Evolutionary conservation across 2,329 filamentous ascomycete genomes (phyloP).

Genomic region (Trichoderma sp.): DNA sequence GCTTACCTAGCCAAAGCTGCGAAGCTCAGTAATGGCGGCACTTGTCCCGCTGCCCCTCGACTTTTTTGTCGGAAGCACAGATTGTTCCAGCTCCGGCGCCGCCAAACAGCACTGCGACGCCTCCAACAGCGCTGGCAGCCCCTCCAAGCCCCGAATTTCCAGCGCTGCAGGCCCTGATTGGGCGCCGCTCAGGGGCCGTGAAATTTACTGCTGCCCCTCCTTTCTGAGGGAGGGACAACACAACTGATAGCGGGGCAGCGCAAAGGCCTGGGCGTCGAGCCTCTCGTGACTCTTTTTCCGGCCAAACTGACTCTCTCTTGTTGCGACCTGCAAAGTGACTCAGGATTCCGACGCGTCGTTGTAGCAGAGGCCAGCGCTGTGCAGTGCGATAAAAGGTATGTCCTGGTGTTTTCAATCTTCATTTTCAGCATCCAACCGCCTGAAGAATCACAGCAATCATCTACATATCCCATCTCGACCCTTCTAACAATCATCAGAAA

Average conservation of each 20-base stretch:
- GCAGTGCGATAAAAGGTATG: not conserved
- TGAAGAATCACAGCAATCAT: not conserved
- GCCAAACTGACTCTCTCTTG: slow-evolving; percentile 3
- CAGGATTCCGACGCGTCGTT: not conserved
- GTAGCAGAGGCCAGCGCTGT: not conserved
- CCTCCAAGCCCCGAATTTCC: not conserved
- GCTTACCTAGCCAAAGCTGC: slow-evolving; percentile 17
- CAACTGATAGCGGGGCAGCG: slow-evolving; percentile 23
- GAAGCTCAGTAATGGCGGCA: slow-evolving; percentile 23
- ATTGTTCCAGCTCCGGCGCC: slow-evolving; percentile 29
- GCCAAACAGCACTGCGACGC: not conserved
- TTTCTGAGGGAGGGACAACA: slow-evolving; percentile 12
- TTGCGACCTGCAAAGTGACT: slow-evolving; percentile 1
- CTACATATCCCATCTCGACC: not conserved
- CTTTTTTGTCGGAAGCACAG: slow-evolving; percentile 29
- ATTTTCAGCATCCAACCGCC: not conserved
- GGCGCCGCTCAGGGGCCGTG: slow-evolving; percentile 18
- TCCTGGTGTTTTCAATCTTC: not conserved
- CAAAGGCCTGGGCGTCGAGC: not conserved
- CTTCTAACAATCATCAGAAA: not conserved
- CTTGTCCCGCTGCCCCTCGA: slow-evolving; percentile 27
- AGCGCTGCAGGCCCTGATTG: slow-evolving; percentile 22
- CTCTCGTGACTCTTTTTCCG: slow-evolving; percentile 10
- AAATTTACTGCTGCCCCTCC: slow-evolving; percentile 25
- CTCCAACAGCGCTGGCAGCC: slow-evolving; percentile 1